Percentiles rank a stretch among this genome's conserved stretches.
Conservation (phyloP, 352 stramenopile species). For the Phytophthora sp. region DNA sequence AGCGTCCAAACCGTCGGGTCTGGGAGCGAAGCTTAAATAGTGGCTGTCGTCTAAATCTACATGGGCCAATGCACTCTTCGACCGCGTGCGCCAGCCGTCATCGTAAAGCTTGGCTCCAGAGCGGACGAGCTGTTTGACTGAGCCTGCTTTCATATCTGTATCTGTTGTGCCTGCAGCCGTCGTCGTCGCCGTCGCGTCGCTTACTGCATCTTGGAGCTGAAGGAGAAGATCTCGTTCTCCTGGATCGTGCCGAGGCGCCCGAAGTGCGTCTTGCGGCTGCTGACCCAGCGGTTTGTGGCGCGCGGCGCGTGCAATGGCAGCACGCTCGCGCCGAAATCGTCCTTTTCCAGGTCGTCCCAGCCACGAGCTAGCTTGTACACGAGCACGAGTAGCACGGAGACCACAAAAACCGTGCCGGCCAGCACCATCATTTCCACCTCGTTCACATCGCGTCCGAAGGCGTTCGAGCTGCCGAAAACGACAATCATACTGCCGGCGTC, state of each 20-base stretch:
- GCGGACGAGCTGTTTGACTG: slow-evolving; percentile 3
- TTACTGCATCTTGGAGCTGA: slow-evolving; percentile 71
- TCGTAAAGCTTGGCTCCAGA: not conserved
- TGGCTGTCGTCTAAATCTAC: slow-evolving; percentile 39
- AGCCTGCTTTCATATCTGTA: slow-evolving; percentile 3
- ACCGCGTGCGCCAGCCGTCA: slow-evolving; percentile 22
- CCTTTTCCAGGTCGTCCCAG: slow-evolving; percentile 66
- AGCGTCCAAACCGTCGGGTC: slow-evolving; percentile 21
- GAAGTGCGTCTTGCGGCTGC: slow-evolving; percentile 65
- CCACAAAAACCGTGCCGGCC: slow-evolving; percentile 70
- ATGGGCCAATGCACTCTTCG: slow-evolving; percentile 30
- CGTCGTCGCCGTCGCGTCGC: not conserved
- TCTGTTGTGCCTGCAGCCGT: not conserved
- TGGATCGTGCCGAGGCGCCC: slow-evolving; percentile 72
- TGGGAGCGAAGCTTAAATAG: slow-evolving; percentile 37
- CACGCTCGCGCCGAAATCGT: slow-evolving; percentile 43
- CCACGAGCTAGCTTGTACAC: slow-evolving; percentile 79
- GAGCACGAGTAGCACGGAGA: slow-evolving; percentile 73
- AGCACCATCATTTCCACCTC: slow-evolving; percentile 76
- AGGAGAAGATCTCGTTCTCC: slow-evolving; percentile 71
- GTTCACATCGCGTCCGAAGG: slow-evolving; percentile 72
- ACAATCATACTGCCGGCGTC: slow-evolving; percentile 58
- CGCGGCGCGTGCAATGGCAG: slow-evolving; percentile 52
- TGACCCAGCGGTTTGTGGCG: slow-evolving; percentile 69
- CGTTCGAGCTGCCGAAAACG: slow-evolving; percentile 75